Conservation (phyloP, 345 rosid species). For the Arabidopsis arenosa region DNA sequence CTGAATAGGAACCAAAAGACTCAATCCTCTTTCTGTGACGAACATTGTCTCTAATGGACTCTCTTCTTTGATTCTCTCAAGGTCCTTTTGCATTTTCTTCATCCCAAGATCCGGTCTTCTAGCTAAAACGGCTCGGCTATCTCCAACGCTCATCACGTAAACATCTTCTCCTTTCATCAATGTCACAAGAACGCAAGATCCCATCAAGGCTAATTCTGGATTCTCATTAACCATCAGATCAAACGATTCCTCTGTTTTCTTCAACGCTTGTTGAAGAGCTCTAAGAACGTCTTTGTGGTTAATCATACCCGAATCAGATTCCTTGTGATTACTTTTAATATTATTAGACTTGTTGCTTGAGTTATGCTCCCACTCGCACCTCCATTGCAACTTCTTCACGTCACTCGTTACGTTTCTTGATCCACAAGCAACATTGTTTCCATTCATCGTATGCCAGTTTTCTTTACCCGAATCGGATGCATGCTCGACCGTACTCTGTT, state of each 20-base stretch:
- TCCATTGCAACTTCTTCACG: conserved; percentile 51
- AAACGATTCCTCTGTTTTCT: conserved; percentile 80
- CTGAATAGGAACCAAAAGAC: conserved; percentile 57
- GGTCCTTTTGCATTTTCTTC: conserved; percentile 50
- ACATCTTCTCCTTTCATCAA: conserved; percentile 92
- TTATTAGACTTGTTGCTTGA: neutral
- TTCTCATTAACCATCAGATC: conserved; percentile 61
- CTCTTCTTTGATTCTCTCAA: conserved; percentile 51
- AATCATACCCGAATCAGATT: conserved; percentile 35
- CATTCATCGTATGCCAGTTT: conserved; percentile 5
- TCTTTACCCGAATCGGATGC: neutral
- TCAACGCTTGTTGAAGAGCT: conserved; percentile 76
- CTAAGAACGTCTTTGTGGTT: conserved; percentile 64
- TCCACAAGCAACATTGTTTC: conserved; percentile 11
- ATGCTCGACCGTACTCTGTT: neutral
- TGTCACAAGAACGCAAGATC: conserved; percentile 92
- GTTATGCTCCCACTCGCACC: conserved; percentile 46
- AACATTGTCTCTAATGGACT: conserved; percentile 24
- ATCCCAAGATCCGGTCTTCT: conserved; percentile 51
- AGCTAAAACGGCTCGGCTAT: conserved; percentile 84
- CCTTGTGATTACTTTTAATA: neutral
- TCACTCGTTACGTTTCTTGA: conserved; percentile 42
- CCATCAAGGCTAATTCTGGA: conserved; percentile 92
- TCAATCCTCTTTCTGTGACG: conserved; percentile 43
- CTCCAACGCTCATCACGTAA: conserved; percentile 97